These are phyloP conservation scores for Lobosporangium transversale DNA, from an alignment of 192 early-diverging fungal species.

Conservation along the genomic window DNA sequence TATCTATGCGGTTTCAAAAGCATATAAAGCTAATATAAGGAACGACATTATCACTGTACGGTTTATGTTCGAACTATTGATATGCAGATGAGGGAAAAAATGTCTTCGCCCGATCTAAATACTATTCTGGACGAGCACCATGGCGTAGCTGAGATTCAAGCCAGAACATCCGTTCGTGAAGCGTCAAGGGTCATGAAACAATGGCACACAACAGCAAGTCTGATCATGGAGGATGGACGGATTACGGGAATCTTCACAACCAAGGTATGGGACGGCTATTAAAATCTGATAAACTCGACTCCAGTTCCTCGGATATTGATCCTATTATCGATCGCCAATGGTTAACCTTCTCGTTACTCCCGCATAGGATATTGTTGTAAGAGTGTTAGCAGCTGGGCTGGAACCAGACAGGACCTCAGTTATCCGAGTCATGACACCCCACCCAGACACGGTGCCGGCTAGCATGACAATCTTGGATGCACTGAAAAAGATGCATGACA, in stretches of 20 bases:
- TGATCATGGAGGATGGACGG: constrained; percentile 73
- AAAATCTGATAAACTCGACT: no score
- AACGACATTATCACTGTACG: no score
- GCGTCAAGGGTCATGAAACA: constrained; percentile 79
- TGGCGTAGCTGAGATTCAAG: constrained; percentile 68
- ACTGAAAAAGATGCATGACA: constrained; percentile 80
- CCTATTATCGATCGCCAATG: no score
- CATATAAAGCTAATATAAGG: no score
- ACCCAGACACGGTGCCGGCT: constrained; percentile 77
- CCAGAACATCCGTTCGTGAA: constrained; percentile 74
- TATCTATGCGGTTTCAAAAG: no score
- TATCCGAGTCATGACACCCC: constrained; percentile 94
- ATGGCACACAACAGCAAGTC: constrained; percentile 73
- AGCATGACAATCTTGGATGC: constrained; percentile 79
- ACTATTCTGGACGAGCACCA: constrained; percentile 74
- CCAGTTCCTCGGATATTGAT: no score
- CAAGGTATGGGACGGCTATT: constrained; percentile 32
- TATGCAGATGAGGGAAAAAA: constrained; percentile 73
- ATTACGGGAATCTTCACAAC: constrained; percentile 77
- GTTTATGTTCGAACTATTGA: no score
- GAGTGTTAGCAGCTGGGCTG: constrained; percentile 84
- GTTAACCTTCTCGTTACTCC: constrained; percentile 5
- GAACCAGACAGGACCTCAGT: constrained; percentile 89
- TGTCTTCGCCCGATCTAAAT: constrained; percentile 90
- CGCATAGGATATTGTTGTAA: constrained; percentile 84